phyloP scores from a whole-genome alignment of 768 basidiomycete genomes.

The Boletus speciosus region DNA sequence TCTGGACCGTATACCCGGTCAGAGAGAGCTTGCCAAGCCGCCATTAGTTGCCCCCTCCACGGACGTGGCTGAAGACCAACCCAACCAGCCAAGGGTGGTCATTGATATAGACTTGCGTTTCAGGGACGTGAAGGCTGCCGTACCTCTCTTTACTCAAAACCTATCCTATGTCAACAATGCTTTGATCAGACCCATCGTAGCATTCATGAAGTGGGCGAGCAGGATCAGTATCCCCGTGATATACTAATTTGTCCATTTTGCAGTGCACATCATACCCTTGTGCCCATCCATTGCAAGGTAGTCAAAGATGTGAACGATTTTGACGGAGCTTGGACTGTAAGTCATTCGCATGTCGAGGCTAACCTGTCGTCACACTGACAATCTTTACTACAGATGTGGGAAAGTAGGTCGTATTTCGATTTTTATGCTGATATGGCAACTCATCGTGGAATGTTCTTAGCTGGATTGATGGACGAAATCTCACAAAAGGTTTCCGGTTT shows the following conservation, averaged over 20 bases:
- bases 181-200: slow-evolving; percentile 91
- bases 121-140: slow-evolving; percentile 90
- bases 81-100: slow-evolving; percentile 50
- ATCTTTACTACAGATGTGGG: slow-evolving; percentile 68
- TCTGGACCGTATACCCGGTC: slow-evolving; percentile 77
- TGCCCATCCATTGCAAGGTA: slow-evolving; percentile 90
- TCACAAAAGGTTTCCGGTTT: slow-evolving; percentile 62
- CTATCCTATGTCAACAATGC: slow-evolving; percentile 92
- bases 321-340: slow-evolving; percentile 94
- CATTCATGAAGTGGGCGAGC: slow-evolving; percentile 87
- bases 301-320: slow-evolving; percentile 83
- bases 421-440: not conserved
- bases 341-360: slow-evolving; percentile 27
- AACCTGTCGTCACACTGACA: not conserved
- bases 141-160: slow-evolving; percentile 87
- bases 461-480: slow-evolving; percentile 89
- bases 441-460: slow-evolving; percentile 38
- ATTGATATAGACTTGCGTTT: slow-evolving; percentile 95
- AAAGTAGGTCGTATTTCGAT: slow-evolving; percentile 54
- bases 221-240: not conserved
- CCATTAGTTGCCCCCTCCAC: slow-evolving; percentile 70
- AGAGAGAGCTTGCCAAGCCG: slow-evolving; percentile 81
- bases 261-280: slow-evolving; percentile 89
- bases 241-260: slow-evolving; percentile 3
- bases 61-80: slow-evolving; percentile 26